Base-by-base conservation (phyloP, 768 basidiomycete genomes). In the Suillus hirtellus region DNA sequence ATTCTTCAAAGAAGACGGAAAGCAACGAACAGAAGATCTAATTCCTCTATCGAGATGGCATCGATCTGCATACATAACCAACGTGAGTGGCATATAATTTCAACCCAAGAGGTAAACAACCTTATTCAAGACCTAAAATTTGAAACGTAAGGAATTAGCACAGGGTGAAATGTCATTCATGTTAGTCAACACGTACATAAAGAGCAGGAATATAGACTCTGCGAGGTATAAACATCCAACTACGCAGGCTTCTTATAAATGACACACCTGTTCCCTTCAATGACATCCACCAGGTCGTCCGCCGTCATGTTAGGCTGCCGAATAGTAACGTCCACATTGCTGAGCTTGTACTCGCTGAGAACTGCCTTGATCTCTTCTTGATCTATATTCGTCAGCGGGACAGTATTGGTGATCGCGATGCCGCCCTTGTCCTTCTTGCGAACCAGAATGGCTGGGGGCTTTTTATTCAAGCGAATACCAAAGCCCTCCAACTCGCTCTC, bases 401-500 rank as follows among this genome's bases (percentile, higher is more conserved):
- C 95, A 1, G 96, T 99, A 73, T 97, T 96, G 42, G 95, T 96
- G 73, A 99, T 95, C 6, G 93, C 89, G 69, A 99, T 86, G 47
- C 89, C 84, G 59, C 96, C 96, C 77, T 90, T 95, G 65, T 98
- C 93, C 72, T 94, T 95, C 75, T 81, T 90, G 68, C 91, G 85
- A 27, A 94, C 92, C 5, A 84, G 79, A 72, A 99, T 89, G 21
- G 89, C 84, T 61, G 96, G 97, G 2, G 96, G 94, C 66, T 87
- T 86, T 78, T 99, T 99, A 81, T 99, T 99, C 64, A 98, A 80
- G 56, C 96, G 85, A 69, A 98, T 97, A 11, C 96, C 97, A 71
- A 99, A 99, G n/a, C 95, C 95, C 82, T 99, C 97, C 64, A 99
- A 79, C 75, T 99, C 97, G 40, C 81, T 71, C 77, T 98, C 95